phyloP scores from a whole-genome alignment of 116 monocot genomes.

The Trichopus zeylanicus region DNA sequence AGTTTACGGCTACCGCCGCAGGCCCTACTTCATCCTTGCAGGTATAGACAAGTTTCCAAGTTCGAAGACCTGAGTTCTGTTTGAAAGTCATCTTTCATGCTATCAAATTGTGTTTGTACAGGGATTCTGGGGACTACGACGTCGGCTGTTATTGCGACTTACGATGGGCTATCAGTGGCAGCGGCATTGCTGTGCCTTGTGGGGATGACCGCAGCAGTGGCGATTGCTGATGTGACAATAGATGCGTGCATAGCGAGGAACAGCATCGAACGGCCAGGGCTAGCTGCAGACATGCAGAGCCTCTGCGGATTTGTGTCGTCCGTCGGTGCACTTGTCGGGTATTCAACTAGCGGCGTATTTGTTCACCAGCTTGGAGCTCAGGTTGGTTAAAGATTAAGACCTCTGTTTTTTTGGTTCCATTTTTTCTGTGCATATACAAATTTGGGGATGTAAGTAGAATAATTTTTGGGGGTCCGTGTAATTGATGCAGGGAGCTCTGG shows the following conservation, averaged over 20 bases:
- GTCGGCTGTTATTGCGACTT: slow-evolving; percentile 16
- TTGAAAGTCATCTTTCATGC: too few relatives aligned
- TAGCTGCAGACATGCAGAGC: slow-evolving; percentile 82
- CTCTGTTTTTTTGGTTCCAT: too few relatives aligned
- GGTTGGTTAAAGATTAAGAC: slow-evolving; percentile 27
- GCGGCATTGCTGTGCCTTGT: slow-evolving; percentile 46
- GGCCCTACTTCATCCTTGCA: slow-evolving; percentile 62
- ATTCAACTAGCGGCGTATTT: slow-evolving; percentile 50
- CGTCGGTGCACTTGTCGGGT: slow-evolving; percentile 53
- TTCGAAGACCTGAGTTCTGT: too few relatives aligned
- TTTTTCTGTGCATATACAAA: too few relatives aligned
- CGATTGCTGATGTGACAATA: slow-evolving; percentile 75
- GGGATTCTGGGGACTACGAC: slow-evolving; percentile 38
- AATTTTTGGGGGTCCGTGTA: background rate
- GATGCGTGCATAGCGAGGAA: slow-evolving; percentile 77
- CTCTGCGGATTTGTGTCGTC: slow-evolving; percentile 45
- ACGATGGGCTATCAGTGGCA: slow-evolving; percentile 16
- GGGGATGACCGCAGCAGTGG: slow-evolving; percentile 29
- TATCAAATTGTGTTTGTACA: too few relatives aligned
- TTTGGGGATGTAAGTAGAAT: background rate
- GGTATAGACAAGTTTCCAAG: too few relatives aligned
- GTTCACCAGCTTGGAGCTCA: slow-evolving; percentile 59
- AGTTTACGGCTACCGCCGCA: slow-evolving; percentile 48
- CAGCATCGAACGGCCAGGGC: slow-evolving; percentile 41
- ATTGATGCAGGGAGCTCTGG: slow-evolving; percentile 44